Percentiles rank a stretch among this genome's conserved stretches.
Conservation (phyloP, 1,284 basidiomycete species). For the Malassezia yamatoensis region DNA sequence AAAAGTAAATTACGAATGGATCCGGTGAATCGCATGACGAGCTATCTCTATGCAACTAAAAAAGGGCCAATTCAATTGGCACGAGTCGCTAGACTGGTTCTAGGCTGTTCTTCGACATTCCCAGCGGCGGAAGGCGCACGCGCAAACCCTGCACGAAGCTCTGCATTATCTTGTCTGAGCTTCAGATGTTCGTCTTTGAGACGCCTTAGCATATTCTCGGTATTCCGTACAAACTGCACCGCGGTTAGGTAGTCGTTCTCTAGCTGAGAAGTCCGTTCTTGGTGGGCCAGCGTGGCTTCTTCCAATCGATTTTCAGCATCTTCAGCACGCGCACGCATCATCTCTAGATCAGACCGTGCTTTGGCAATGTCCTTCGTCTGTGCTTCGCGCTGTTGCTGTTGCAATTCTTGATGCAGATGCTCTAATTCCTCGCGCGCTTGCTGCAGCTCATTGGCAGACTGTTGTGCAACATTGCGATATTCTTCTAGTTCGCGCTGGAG, state of each 20-base stretch:
- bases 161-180: conserved; percentile 43
- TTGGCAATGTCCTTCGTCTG: conserved; percentile 49
- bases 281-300: conserved; percentile 39
- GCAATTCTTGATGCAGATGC: conserved; percentile 35
- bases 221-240: conserved; percentile 70
- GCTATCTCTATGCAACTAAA: conserved; percentile 5
- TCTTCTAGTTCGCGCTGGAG: conserved; percentile 42
- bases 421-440: conserved; percentile 44
- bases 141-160: conserved; percentile 22
- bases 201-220: conserved; percentile 94
- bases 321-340: conserved; percentile 58
- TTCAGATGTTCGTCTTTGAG: conserved; percentile 61
- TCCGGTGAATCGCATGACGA: background rate
- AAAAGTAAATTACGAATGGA: background rate
- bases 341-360: conserved; percentile 59
- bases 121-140: conserved; percentile 1
- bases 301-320: conserved; percentile 40
- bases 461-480: conserved; percentile 22
- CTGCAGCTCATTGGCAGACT: conserved; percentile 36
- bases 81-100: no score
- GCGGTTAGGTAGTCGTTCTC: conserved; percentile 91
- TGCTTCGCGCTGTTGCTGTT: conserved; percentile 41
- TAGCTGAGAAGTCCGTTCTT: conserved; percentile 55
- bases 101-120: background rate
- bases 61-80: no score